phyloP scores from a whole-genome alignment of 2,329 filamentous ascomycete species.

The Scortechinia acanthostroma region DNA sequence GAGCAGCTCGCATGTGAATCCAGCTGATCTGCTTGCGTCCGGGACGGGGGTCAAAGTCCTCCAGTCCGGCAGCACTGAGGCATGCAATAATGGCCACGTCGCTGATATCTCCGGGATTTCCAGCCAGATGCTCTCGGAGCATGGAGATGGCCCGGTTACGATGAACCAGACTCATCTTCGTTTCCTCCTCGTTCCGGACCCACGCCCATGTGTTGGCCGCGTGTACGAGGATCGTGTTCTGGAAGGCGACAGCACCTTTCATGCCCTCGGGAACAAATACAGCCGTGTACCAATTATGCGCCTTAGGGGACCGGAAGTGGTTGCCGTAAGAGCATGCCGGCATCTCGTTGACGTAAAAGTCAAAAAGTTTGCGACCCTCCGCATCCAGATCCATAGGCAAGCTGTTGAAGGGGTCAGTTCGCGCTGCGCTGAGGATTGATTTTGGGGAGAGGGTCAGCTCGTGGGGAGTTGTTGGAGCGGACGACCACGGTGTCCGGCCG shows the following conservation, averaged over 20 bases:
- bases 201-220: slow-evolving; percentile 25
- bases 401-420: slow-evolving; percentile 24
- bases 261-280: slow-evolving; percentile 28
- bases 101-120: slow-evolving; percentile 19
- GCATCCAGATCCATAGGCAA: slow-evolving; percentile 19
- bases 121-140: slow-evolving; percentile 19
- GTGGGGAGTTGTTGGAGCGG: slow-evolving; percentile 8
- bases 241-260: slow-evolving; percentile 24
- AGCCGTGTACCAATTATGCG: slow-evolving; percentile 25
- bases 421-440: slow-evolving; percentile 21
- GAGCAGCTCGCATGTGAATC: slow-evolving; percentile 27
- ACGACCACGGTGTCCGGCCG: slow-evolving; percentile 1
- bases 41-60: slow-evolving; percentile 25
- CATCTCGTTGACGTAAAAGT: slow-evolving; percentile 29
- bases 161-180: slow-evolving; percentile 16
- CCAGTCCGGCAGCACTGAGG: slow-evolving; percentile 24
- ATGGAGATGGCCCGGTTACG: slow-evolving; percentile 19
- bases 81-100: slow-evolving; percentile 26
- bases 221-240: slow-evolving; percentile 26
- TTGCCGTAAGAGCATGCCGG: slow-evolving; percentile 25
- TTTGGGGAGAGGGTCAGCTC: too few relatives aligned
- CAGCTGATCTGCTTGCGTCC: slow-evolving; percentile 24
- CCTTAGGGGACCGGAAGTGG: slow-evolving; percentile 18
- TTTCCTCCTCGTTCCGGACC: slow-evolving; percentile 21
- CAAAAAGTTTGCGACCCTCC: slow-evolving; percentile 21